Percentiles rank a stretch among this genome's conserved stretches.
Evolutionary conservation across 2,329 filamentous ascomycete genomes (phyloP).

Genomic region (Penicillium sp.): DNA sequence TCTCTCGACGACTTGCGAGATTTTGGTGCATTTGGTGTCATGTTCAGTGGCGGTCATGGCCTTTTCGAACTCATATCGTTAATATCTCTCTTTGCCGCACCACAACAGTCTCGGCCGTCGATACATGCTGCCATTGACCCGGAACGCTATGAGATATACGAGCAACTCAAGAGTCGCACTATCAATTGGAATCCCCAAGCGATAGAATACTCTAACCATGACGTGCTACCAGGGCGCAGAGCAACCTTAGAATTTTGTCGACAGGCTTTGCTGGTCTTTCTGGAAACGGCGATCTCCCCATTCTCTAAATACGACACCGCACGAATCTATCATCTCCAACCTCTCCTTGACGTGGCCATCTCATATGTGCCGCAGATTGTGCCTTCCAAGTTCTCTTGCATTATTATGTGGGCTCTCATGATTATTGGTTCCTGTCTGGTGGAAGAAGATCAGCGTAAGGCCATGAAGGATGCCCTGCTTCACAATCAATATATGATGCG

Average conservation of each 20-base stretch:
- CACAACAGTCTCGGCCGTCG: conserved; percentile 10
- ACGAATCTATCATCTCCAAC: background rate
- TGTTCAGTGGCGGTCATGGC: conserved; percentile 22
- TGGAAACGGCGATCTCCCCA: background rate
- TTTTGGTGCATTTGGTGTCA: conserved; percentile 21
- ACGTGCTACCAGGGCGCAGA: background rate
- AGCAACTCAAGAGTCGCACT: background rate
- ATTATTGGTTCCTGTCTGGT: conserved; percentile 28
- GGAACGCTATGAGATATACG: conserved; percentile 4
- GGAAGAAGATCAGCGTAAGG: conserved; percentile 11
- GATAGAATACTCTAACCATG: background rate
- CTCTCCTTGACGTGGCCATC: background rate
- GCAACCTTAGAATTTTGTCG: background rate
- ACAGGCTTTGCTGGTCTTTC: background rate
- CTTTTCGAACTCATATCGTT: conserved; percentile 26
- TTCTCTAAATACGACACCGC: background rate
- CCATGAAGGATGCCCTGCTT: background rate
- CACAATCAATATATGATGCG: conserved; percentile 6
- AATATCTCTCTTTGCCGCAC: conserved; percentile 18
- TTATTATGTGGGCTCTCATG: conserved; percentile 28
- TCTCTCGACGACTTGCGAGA: conserved; percentile 15
- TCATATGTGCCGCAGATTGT: background rate
- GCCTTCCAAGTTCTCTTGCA: background rate
- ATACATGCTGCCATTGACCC: background rate
- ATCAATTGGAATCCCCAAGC: background rate